phyloP scores from a whole-genome alignment of 2,329 filamentous ascomycete species.

The Cladophialophora exuberans region DNA sequence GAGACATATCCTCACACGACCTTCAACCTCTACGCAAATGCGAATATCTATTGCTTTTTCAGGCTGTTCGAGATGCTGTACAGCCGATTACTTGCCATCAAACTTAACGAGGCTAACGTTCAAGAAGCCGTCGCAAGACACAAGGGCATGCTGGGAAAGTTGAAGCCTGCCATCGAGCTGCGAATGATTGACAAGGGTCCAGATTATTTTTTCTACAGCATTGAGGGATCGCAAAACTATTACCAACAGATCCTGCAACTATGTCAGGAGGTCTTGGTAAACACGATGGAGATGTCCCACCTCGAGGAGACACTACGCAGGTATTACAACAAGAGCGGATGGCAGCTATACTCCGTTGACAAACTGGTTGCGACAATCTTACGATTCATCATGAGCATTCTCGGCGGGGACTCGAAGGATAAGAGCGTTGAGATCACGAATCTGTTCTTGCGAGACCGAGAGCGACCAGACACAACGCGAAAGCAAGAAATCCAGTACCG shows the following conservation, averaged over 20 bases:
- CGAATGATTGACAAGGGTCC: conserved; percentile 80
- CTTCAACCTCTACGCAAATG: conserved; percentile 91
- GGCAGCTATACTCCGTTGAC: conserved; percentile 91
- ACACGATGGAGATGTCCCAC: conserved; percentile 77
- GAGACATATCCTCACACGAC: conserved; percentile 78
- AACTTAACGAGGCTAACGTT: conserved; percentile 75
- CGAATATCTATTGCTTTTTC: conserved; percentile 92
- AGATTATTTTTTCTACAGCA: conserved; percentile 72
- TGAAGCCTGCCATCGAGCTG: conserved; percentile 81
- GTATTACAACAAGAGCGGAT: conserved; percentile 88
- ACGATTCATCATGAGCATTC: conserved; percentile 72
- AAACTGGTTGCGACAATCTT: conserved; percentile 82
- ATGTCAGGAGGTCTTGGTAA: conserved; percentile 82
- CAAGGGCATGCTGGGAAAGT: conserved; percentile 45
- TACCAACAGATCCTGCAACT: conserved; percentile 85
- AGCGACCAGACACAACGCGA: conserved; percentile 83
- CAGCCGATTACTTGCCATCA: conserved; percentile 79
- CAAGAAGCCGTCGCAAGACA: conserved; percentile 73
- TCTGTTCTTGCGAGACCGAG: conserved; percentile 80
- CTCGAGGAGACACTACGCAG: conserved; percentile 90
- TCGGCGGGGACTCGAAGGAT: conserved; percentile 76
- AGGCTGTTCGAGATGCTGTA: conserved; percentile 92
- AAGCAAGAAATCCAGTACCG: conserved; percentile 87
- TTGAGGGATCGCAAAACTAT: conserved; percentile 68
- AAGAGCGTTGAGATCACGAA: conserved; percentile 90